Percentiles rank a stretch among this genome's conserved stretches.
These are phyloP conservation scores for Tinospora cordifolia DNA, from an alignment of 164 flowering plant genomes.

Conservation along the genomic window DNA sequence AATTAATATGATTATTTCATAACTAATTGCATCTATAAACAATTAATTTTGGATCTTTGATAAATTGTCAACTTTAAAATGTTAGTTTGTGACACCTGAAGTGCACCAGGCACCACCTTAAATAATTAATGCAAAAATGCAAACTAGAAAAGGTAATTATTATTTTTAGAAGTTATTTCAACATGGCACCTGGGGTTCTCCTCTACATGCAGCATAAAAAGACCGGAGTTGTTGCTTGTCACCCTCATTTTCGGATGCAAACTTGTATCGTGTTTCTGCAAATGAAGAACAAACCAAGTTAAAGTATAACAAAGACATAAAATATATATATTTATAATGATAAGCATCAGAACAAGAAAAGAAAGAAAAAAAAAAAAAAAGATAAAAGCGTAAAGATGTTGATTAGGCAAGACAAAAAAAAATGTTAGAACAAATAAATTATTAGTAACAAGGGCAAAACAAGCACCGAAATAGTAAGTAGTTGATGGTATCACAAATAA, in stretches of 20 bases:
- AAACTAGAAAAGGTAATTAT: background rate
- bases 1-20: too few species aligned
- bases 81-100: too few species aligned
- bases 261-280: conserved; percentile 60
- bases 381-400: background rate
- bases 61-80: too few species aligned
- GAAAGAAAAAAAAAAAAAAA: background rate
- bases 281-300: background rate
- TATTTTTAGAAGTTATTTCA: background rate
- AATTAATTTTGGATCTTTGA: too few species aligned
- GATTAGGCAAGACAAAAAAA: background rate
- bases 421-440: background rate
- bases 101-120: background rate
- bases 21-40: too few species aligned
- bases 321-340: background rate
- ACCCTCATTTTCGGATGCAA: conserved; percentile 57
- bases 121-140: background rate
- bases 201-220: conserved; percentile 79
- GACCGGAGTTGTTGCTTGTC: conserved; percentile 65
- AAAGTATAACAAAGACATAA: background rate
- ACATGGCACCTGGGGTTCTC: conserved; percentile 67
- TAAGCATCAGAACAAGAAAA: background rate
- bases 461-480: background rate
- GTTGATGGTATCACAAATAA: background rate
- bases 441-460: background rate